phyloP scores from a whole-genome alignment of 2,329 filamentous ascomycete genomes.

The Diaporthe sp. region DNA sequence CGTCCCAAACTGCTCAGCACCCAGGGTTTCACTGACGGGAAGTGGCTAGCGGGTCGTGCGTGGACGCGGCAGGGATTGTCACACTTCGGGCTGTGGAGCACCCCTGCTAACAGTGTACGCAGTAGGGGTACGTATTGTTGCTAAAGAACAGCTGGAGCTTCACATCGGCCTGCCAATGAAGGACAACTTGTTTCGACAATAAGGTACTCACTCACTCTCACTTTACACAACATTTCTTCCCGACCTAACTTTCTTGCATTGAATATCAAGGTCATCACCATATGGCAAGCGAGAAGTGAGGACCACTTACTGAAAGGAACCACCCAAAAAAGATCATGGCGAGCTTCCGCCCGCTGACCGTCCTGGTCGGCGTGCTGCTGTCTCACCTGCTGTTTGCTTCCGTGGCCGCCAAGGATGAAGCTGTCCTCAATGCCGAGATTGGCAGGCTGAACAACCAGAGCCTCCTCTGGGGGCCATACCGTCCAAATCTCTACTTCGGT shows the following conservation, averaged over 20 bases:
- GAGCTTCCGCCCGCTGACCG: conserved; percentile 46
- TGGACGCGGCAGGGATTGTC: conserved; percentile 2
- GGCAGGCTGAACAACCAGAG: conserved; percentile 79
- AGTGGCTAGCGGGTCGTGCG: conserved; percentile 26
- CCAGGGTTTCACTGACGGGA: neutral
- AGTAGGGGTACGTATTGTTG: conserved; percentile 12
- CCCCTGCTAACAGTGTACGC: conserved; percentile 8
- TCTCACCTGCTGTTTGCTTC: conserved; percentile 43
- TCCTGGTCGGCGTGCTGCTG: conserved; percentile 45
- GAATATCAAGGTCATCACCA: neutral
- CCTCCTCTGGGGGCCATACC: conserved; percentile 95
- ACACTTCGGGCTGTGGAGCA: neutral
- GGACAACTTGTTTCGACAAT: conserved; percentile 7
- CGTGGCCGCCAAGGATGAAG: conserved; percentile 47
- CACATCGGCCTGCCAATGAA: neutral
- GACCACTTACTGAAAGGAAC: conserved; percentile 26
- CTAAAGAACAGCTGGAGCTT: conserved; percentile 41
- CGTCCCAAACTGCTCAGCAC: neutral
- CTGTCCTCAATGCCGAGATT: conserved; percentile 63
- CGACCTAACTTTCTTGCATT: neutral
- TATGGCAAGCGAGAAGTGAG: neutral
- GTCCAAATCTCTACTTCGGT: conserved; percentile 94
- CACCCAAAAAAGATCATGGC: conserved; percentile 43
- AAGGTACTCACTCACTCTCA: neutral
- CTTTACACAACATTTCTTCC: neutral